Percentiles rank a stretch among this genome's conserved stretches.
phyloP scores from a whole-genome alignment of 2,329 filamentous ascomycete species.

The Fonsecaea monophora region DNA sequence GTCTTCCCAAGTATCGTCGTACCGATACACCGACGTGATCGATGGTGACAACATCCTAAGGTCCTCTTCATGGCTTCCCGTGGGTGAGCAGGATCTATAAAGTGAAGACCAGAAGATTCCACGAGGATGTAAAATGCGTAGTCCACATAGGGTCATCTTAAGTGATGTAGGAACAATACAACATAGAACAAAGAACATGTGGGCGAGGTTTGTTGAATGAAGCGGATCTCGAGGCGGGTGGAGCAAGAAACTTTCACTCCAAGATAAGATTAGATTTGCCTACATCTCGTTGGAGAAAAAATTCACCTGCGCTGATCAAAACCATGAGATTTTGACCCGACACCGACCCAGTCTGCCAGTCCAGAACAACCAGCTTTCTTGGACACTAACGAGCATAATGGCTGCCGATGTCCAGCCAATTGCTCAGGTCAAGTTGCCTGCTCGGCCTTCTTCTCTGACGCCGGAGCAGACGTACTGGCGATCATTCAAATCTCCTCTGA shows the following conservation, averaged over 20 bases:
- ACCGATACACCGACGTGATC: not conserved
- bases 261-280: constrained; percentile 15
- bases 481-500: constrained; percentile 88
- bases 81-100: not conserved
- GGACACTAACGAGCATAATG: constrained; percentile 59
- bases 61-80: not conserved
- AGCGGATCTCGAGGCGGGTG: too few relatives aligned
- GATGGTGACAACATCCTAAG: not conserved
- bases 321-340: constrained; percentile 4
- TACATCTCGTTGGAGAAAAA: constrained; percentile 6
- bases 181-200: too few relatives aligned
- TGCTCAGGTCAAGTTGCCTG: constrained; percentile 79
- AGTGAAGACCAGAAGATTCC: not conserved
- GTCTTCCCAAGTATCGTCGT: not conserved
- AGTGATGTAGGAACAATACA: not conserved
- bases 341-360: not conserved
- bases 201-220: too few relatives aligned
- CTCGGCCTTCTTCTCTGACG: constrained; percentile 81
- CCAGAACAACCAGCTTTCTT: not conserved
- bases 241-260: not conserved
- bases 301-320: constrained; percentile 8
- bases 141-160: not conserved
- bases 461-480: constrained; percentile 97
- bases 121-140: not conserved
- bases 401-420: constrained; percentile 84